These are phyloP conservation scores for Candida insectorum DNA, from an alignment of 805 yeast genomes.

Conservation along the genomic window DNA sequence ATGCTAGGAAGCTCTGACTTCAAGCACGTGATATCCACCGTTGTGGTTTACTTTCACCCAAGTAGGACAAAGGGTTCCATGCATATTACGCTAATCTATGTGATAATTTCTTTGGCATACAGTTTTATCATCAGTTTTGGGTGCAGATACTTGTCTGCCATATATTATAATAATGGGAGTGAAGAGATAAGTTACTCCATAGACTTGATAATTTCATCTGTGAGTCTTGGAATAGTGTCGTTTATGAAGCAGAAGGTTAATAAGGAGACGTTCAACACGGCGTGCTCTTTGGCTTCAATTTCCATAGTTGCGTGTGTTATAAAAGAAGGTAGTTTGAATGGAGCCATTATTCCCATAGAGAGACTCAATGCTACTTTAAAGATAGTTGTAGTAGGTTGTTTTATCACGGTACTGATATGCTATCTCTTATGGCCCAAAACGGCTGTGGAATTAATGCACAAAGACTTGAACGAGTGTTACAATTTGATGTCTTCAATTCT, in stretches of 20 bases:
- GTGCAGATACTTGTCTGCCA: slow-evolving; percentile 50
- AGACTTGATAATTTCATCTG: slow-evolving; percentile 51
- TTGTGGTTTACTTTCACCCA: slow-evolving; percentile 82
- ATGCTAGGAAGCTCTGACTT: slow-evolving; percentile 65
- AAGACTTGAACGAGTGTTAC: slow-evolving; percentile 48
- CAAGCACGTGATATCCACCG: slow-evolving; percentile 79
- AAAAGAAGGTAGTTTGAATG: slow-evolving; percentile 67
- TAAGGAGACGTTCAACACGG: slow-evolving; percentile 72
- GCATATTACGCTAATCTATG: slow-evolving; percentile 70
- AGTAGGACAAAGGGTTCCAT: slow-evolving; percentile 76
- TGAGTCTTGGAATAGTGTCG: slow-evolving; percentile 64
- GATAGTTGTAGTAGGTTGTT: slow-evolving; percentile 60
- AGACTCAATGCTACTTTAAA: slow-evolving; percentile 51
- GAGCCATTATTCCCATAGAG: slow-evolving; percentile 52
- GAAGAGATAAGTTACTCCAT: slow-evolving; percentile 49
- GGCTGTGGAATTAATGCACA: slow-evolving; percentile 47
- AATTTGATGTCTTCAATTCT: slow-evolving; percentile 50
- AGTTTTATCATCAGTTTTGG: slow-evolving; percentile 49
- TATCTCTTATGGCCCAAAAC: slow-evolving; percentile 61
- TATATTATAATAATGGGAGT: slow-evolving; percentile 41
- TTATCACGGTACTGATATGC: slow-evolving; percentile 57
- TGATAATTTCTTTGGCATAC: slow-evolving; percentile 49
- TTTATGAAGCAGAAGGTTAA: slow-evolving; percentile 65
- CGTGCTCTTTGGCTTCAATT: slow-evolving; percentile 74
- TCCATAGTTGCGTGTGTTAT: slow-evolving; percentile 67